Evolutionary conservation across 129 eudicot genomes (phyloP).

Genomic region (Flaveria bidentis): DNA sequence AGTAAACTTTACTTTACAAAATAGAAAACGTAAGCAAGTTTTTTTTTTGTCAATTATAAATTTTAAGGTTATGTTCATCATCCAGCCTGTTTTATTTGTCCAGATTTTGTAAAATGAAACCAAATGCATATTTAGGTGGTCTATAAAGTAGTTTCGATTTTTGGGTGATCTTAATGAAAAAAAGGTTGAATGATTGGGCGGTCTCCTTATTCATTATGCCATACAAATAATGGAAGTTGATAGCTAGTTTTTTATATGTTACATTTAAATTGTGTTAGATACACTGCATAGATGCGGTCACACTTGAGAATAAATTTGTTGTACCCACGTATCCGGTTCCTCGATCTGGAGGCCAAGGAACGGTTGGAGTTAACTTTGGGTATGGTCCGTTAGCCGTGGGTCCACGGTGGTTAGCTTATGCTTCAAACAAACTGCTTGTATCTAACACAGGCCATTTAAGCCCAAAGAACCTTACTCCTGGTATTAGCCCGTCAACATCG

Average conservation of each 20-base stretch:
- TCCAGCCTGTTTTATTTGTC: neutral
- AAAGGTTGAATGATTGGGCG: neutral
- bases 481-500: constrained; percentile 51
- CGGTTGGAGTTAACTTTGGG: constrained; percentile 48
- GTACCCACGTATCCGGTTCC: constrained; percentile 55
- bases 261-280: constrained; percentile 35
- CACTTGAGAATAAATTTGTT: constrained; percentile 48
- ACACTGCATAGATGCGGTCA: constrained; percentile 52
- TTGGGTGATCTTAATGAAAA: neutral
- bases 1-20: neutral
- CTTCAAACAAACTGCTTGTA: constrained; percentile 47
- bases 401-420: constrained; percentile 59
- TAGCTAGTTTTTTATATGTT: constrained; percentile 5
- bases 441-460: constrained; percentile 52
- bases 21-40: neutral
- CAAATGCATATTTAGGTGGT: neutral
- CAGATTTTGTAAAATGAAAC: constrained; percentile 3
- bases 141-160: neutral
- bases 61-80: neutral
- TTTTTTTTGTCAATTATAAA: neutral
- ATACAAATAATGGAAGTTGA: constrained; percentile 1
- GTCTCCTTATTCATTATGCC: neutral
- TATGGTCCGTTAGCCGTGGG: constrained; percentile 60
- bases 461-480: constrained; percentile 50
- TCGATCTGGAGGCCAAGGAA: constrained; percentile 49